Evolutionary conservation across 306 rosid genomes (phyloP), one percentile per base, ranked within the genome.

Genomic region (Hippophae tibetana): DNA sequence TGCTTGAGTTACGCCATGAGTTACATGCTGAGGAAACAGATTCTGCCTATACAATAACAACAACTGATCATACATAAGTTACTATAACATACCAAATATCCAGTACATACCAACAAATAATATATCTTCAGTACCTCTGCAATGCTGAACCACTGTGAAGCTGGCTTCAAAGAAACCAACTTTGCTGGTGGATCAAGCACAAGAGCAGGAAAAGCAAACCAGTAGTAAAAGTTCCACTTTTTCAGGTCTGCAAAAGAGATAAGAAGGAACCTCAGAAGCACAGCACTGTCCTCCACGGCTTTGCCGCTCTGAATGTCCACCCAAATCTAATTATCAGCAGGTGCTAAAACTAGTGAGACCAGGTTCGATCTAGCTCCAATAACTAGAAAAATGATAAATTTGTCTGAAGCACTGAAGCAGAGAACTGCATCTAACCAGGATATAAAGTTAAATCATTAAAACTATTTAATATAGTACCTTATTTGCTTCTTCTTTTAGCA

Each of bases 161-260:
- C 96, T 72, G 88, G 83, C 65, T 56, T 83, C 74, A 92, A 62
- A 77, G 78, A 71, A 57, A 78, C 76, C 76, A 92, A 60, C 47
- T 76, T 82, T 54, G 89, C 96, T 13, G 95, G 96, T 58, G 96
- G 96, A 71, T 92, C 80, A 74, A 87, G 88, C 74, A 85, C 67
- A 56, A 92, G 77, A 51, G 96, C 98, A 31, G 98, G 98, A 73
- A 87, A 92, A 52, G 93, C 96, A 75, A 87, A 92, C 96, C 93
- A 87, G 65, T 85, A 87, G 61, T 83, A 82, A 60, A 92, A 92
- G 55, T 72, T 85, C 98, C 98, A 92, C 54, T 76, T 83, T 65
- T 92, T 92, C 67, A 92, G 78, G 79, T 92, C 98, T 0, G 95
- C 96, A 68, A 92, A 92, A 67, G 96, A 92, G 79, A 92, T 85